Evolutionary conservation across 2,329 filamentous ascomycete genomes (phyloP).

Genomic region (Fusarium caatingaense): DNA sequence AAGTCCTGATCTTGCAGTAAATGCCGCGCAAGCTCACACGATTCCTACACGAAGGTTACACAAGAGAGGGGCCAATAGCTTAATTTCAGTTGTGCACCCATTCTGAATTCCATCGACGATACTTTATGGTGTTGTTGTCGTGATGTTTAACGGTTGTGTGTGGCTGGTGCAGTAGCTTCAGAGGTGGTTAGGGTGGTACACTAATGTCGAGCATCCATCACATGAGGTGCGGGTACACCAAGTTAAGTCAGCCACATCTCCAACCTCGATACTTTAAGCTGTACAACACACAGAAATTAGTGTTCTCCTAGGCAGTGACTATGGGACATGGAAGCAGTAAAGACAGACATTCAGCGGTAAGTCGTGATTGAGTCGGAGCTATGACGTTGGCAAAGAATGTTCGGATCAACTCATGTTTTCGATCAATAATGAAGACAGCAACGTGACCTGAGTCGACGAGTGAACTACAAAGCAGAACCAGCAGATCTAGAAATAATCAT

Average conservation of each 20-base stretch:
- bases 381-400: neutral
- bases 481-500: accelerated
- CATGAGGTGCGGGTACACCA: neutral
- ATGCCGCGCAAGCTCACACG: neutral
- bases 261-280: neutral
- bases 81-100: neutral
- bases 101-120: neutral
- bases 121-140: neutral
- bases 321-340: neutral
- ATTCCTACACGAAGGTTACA: neutral
- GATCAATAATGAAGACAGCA: neutral
- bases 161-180: neutral
- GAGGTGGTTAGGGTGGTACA: neutral
- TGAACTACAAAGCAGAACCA: neutral
- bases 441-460: neutral
- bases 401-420: accelerated
- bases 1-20: neutral
- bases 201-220: neutral
- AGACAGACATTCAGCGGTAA: neutral
- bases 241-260: neutral
- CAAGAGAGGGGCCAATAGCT: neutral
- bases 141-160: neutral
- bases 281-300: neutral
- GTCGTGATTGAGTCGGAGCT: neutral
- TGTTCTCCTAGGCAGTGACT: neutral